Conservation (phyloP, 148 eudicot genomes). For the Camellia lanceoleosa region DNA sequence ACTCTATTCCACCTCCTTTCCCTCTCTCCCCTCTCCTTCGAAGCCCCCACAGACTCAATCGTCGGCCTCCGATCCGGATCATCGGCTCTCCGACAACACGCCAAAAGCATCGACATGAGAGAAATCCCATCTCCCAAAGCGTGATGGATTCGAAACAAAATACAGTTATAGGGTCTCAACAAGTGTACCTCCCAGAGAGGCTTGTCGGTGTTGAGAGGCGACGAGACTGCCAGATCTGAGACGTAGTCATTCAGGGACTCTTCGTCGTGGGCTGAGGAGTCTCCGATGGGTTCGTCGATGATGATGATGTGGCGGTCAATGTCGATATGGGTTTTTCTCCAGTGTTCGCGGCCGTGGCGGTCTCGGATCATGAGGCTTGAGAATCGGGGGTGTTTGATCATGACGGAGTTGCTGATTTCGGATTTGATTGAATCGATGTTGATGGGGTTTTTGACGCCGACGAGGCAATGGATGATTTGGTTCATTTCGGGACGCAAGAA, state of each 20-base stretch:
- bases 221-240: slow-evolving; percentile 55
- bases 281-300: slow-evolving; percentile 25
- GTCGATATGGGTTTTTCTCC: slow-evolving; percentile 46
- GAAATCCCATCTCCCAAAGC: slow-evolving; percentile 76
- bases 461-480: slow-evolving; percentile 48
- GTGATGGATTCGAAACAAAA: slow-evolving; percentile 63
- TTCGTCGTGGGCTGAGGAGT: slow-evolving; percentile 18
- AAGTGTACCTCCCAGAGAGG: slow-evolving; percentile 84
- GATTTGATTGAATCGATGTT: slow-evolving; percentile 35
- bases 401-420: slow-evolving; percentile 38
- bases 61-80: slow-evolving; percentile 30
- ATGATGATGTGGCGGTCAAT: slow-evolving; percentile 60
- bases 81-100: slow-evolving; percentile 33
- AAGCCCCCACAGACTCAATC: slow-evolving; percentile 13
- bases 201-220: slow-evolving; percentile 50
- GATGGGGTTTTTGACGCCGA: slow-evolving; percentile 38
- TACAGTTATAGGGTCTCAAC: slow-evolving; percentile 38
- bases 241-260: slow-evolving; percentile 44
- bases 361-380: slow-evolving; percentile 53
- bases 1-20: background rate
- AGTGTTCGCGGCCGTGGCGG: slow-evolving; percentile 36
- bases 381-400: slow-evolving; percentile 66
- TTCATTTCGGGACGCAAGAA: slow-evolving; percentile 46
- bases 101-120: slow-evolving; percentile 57
- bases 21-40: slow-evolving; percentile 9